Percentiles rank a stretch among this genome's conserved stretches.
Conservation (phyloP, 148 eudicot genomes). For the Nyssa sinensis region DNA sequence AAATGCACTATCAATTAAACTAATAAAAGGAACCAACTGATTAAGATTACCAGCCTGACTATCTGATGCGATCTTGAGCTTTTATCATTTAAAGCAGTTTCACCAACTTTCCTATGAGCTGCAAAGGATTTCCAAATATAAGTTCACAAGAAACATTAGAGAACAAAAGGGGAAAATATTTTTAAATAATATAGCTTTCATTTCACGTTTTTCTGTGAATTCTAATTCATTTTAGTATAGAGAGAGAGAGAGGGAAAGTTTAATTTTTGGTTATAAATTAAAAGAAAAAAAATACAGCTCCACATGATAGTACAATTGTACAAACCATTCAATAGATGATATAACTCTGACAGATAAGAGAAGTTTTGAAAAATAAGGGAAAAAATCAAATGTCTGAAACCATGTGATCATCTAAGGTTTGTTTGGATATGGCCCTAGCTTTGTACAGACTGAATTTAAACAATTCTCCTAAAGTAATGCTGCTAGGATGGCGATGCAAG, state of each 20-base stretch:
- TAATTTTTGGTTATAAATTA: background rate
- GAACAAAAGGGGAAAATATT: background rate
- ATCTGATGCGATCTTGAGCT: conserved; percentile 98
- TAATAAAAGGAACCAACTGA: background rate
- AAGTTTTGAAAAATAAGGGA: background rate
- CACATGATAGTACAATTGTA: too few relatives aligned
- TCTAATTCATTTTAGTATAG: background rate
- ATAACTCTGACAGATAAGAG: too few relatives aligned
- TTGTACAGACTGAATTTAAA: background rate
- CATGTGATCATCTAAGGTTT: background rate
- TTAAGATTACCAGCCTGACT: conserved; percentile 65
- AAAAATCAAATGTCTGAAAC: background rate
- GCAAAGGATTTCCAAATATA: conserved; percentile 33
- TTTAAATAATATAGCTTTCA: background rate
- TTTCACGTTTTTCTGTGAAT: background rate
- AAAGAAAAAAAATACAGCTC: background rate
- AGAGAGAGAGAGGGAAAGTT: background rate
- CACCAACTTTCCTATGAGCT: conserved; percentile 97
- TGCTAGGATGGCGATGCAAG: background rate
- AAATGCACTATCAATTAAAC: background rate
- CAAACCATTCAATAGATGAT: too few relatives aligned
- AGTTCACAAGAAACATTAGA: background rate
- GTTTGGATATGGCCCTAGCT: background rate
- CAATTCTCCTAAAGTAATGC: background rate
- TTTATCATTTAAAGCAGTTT: conserved; percentile 88